These are phyloP conservation scores for Chlamydomonas sp. DNA, from an alignment of 139 green algal genomes.

Conservation along the genomic window DNA sequence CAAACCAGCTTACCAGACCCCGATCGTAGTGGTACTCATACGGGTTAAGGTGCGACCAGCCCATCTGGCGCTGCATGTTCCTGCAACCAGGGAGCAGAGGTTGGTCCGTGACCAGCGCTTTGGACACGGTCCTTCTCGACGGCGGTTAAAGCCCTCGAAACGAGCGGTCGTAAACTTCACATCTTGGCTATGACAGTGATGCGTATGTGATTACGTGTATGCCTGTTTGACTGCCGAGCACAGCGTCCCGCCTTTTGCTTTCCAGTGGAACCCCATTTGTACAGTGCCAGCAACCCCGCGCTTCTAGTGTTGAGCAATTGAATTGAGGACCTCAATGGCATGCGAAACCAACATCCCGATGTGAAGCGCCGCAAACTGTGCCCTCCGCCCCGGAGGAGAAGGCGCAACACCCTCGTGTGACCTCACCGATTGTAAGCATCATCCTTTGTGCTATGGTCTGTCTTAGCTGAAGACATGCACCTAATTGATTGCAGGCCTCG, in stretches of 20 bases:
- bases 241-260: too few species aligned
- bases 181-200: too few species aligned
- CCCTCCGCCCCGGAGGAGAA: not conserved
- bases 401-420: not conserved
- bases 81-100: not conserved
- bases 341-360: not conserved
- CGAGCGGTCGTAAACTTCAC: not conserved
- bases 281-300: too few species aligned
- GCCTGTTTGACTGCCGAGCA: too few species aligned
- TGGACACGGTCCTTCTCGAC: too few species aligned
- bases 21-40: constrained; percentile 73
- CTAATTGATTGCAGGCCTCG: too few species aligned
- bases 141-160: not conserved
- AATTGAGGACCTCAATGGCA: too few species aligned
- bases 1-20: constrained; percentile 8
- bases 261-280: too few species aligned
- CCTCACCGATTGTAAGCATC: constrained; percentile 25
- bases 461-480: too few species aligned
- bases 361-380: not conserved
- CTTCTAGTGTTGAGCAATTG: too few species aligned
- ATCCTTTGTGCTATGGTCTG: constrained; percentile 19
- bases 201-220: too few species aligned
- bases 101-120: too few species aligned
- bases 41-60: constrained; percentile 43
- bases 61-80: constrained; percentile 41